phyloP scores from a whole-genome alignment of 805 yeast species.

The Kregervanrija delftensis region DNA sequence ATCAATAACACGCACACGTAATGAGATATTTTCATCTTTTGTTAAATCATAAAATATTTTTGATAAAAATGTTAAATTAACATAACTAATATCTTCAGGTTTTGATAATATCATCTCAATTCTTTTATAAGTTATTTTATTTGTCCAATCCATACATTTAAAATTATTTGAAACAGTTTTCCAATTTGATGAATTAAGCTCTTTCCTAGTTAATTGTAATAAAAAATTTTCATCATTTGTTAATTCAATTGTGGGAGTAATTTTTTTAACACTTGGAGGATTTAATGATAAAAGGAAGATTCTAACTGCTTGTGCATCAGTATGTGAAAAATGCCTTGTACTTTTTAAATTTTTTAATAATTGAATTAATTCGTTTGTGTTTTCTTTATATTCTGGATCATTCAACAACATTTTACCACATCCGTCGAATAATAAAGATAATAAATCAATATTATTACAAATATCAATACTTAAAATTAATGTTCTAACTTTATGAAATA shows the following conservation, averaged over 20 bases:
- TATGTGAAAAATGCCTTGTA: conserved; percentile 42
- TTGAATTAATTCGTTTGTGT: conserved; percentile 59
- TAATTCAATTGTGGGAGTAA: conserved; percentile 16
- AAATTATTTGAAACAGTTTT: conserved; percentile 32
- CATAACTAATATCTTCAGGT: conserved; percentile 58
- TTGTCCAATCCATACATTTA: conserved; percentile 40
- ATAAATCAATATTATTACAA: conserved; percentile 58
- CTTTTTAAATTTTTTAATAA: conserved; percentile 45
- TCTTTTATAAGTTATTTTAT: conserved; percentile 26
- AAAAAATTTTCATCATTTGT: conserved; percentile 44
- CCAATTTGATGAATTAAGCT: conserved; percentile 34
- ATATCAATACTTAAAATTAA: conserved; percentile 45
- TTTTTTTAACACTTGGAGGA: conserved; percentile 43
- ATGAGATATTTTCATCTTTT: conserved; percentile 18
- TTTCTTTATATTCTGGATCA: conserved; percentile 46
- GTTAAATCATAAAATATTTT: conserved; percentile 36
- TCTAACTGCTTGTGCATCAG: conserved; percentile 53
- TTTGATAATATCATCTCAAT: conserved; percentile 40
- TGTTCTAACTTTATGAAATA: conserved; percentile 65
- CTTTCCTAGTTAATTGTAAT: conserved; percentile 43
- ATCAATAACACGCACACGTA: conserved; percentile 41
- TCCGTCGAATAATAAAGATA: conserved; percentile 64
- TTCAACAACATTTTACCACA: conserved; percentile 61
- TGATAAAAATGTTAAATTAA: conserved; percentile 45
- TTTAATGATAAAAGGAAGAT: conserved; percentile 47